Base-by-base conservation (phyloP, 2,329 filamentous ascomycete species). In the Diplodia intermedia region DNA sequence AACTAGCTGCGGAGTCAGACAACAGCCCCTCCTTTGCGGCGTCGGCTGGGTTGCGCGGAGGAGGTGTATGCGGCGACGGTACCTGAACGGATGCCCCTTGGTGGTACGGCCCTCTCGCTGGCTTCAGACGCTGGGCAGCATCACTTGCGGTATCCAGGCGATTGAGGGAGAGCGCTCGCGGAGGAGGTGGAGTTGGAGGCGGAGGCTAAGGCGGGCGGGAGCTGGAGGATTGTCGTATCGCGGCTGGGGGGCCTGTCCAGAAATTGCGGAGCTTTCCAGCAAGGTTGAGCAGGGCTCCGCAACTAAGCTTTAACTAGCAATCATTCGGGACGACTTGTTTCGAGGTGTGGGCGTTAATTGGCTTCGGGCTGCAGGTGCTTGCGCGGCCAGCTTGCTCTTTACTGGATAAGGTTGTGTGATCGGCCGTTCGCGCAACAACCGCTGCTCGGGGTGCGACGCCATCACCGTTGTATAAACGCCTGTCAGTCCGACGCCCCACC, bases 341-440 rank as follows among this genome's bases (percentile, higher is more conserved):
- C 60, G 60, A 36, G 36, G 18, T 49, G 47, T 14, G 47, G 47
- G 29, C 60, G 18, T 26, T 47, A 52, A 63, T 63, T 63, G 60
- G 60, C 47, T 47, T 47, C 31, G n/a, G 60, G 47, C 12, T 29
- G n/a, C 18, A 38, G 36, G 43, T 63, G 60, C 60, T 63, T 63
- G 60, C 60, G 60, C 47, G 60, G 60, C 60, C 60, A 63, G 26
- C 47, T 26, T 63, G 60, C 60, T 56, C 60, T 52, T 52, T 36
- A 47, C 43, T 63, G 50, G 60, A 63, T 63, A 63, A 63, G 60
- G 47, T 63, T 63, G 60, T 63, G n/a, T 63, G 60, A 63, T 63
- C 60, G 60, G 43, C 60, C 60, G 60, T 63, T 63, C 60, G 60
- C 60, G 60, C 47, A 43, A 63, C 60, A 52, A 63, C 60, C 15